Percentiles rank a stretch among this genome's conserved stretches.
Conservation (phyloP, 148 eudicot species). For the Rheum nobile region DNA sequence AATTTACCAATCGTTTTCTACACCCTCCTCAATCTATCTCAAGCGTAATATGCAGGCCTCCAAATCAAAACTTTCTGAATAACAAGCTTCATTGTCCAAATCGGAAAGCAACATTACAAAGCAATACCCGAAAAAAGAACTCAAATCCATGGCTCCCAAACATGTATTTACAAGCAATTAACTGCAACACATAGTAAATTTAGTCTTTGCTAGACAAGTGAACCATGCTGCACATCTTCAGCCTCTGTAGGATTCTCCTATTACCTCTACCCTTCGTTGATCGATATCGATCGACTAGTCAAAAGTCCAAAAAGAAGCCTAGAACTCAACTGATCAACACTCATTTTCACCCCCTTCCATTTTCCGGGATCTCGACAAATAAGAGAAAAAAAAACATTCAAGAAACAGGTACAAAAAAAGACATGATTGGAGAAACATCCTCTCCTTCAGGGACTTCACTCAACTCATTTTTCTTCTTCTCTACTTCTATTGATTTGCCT, state of each 20-base stretch:
- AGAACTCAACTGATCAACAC: not conserved
- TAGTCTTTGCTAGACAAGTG: not conserved
- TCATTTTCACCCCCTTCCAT: not conserved
- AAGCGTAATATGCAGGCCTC: too few relatives aligned
- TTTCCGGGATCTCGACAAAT: not conserved
- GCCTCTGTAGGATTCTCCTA: not conserved
- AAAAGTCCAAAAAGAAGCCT: constrained; percentile 2
- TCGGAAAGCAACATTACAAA: constrained; percentile 2
- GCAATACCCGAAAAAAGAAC: not conserved
- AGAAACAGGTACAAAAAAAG: not conserved
- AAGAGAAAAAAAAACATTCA: not conserved
- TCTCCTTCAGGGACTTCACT: not conserved
- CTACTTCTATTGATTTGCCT: not conserved
- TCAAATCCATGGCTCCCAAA: not conserved
- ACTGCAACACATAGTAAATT: not conserved
- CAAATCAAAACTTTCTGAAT: not conserved
- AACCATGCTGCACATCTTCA: not conserved
- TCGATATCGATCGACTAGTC: not conserved
- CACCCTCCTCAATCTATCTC: too few relatives aligned
- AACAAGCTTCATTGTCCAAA: not conserved
- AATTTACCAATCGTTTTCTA: too few relatives aligned
- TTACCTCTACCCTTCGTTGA: not conserved
- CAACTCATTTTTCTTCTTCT: not conserved
- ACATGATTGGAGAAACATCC: not conserved
- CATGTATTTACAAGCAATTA: not conserved